A percentile compares a stretch with the other conserved stretches of the same genome.
These are phyloP conservation scores for Moesziomyces aphidis DNA, from an alignment of 1,284 basidiomycete species.

Conservation along the genomic window DNA sequence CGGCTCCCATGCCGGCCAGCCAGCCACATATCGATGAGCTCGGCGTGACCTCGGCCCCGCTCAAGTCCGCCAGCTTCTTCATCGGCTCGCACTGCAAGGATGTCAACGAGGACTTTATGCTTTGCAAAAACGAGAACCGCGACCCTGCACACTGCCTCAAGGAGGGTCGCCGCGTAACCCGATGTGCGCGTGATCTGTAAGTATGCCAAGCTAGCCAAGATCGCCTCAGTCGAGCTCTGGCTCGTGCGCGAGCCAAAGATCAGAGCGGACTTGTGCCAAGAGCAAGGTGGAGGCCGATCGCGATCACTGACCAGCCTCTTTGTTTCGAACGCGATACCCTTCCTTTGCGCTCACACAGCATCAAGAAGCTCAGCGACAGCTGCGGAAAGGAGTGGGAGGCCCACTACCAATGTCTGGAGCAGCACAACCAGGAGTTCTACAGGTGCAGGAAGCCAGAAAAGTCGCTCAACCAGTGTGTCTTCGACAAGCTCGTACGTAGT, in stretches of 20 bases:
- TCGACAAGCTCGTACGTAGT: conserved; percentile 81
- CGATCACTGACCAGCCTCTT: background rate
- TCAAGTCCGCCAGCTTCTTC: conserved; percentile 98
- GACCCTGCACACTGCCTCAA: conserved; percentile 93
- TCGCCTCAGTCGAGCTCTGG: background rate
- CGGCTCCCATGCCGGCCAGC: conserved; percentile 58
- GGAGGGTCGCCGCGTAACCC: conserved; percentile 94
- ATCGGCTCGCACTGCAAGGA: conserved; percentile 95
- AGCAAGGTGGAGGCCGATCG: background rate
- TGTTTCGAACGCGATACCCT: conserved; percentile 1
- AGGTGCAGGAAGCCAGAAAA: conserved; percentile 91
- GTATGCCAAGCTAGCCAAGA: conserved; percentile 61
- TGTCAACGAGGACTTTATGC: conserved; percentile 99
- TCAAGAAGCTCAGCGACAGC: conserved; percentile 91
- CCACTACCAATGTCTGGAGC: conserved; percentile 95
- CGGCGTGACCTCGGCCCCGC: conserved; percentile 89
- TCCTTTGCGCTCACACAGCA: conserved; percentile 71
- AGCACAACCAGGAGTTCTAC: conserved; percentile 96
- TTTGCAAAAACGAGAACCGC: conserved; percentile 92
- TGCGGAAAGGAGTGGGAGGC: conserved; percentile 88
- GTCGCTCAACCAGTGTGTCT: conserved; percentile 92
- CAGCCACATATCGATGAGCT: conserved; percentile 87
- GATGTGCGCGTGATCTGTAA: conserved; percentile 93
- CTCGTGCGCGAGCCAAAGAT: background rate
- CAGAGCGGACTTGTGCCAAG: no score